Conservation (phyloP, 192 early-diverging fungal species). For the Coemansia sp. region DNA sequence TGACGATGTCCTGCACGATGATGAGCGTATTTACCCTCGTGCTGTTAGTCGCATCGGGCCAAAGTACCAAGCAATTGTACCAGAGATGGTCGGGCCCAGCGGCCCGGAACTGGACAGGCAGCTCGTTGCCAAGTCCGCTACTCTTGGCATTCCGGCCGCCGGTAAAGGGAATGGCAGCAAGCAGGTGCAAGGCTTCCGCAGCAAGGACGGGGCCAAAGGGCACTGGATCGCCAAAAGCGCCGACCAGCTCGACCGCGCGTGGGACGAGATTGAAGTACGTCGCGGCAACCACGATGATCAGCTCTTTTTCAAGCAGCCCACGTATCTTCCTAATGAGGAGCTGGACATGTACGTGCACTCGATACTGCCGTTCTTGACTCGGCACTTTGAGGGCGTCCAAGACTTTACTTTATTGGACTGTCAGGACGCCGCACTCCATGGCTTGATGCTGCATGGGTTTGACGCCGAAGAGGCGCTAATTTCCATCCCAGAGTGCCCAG, state of each 20-base stretch:
- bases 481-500: conserved; percentile 49
- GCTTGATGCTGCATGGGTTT: conserved; percentile 56
- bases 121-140: conserved; percentile 9
- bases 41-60: conserved; percentile 79
- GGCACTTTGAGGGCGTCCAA: conserved; percentile 24
- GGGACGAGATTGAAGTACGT: conserved; percentile 48
- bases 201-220: conserved; percentile 15
- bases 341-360: conserved; percentile 54
- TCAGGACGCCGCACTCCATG: conserved; percentile 64
- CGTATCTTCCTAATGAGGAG: conserved; percentile 49
- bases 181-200: conserved; percentile 5
- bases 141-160: not conserved
- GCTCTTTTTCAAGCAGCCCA: conserved; percentile 52
- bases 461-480: conserved; percentile 63
- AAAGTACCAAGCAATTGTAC: conserved; percentile 77
- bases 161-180: not conserved
- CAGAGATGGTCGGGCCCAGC: conserved; percentile 55
- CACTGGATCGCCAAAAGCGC: conserved; percentile 52
- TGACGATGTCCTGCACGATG: conserved; percentile 68
- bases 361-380: conserved; percentile 44
- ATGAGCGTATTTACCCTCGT: conserved; percentile 77
- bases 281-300: conserved; percentile 46
- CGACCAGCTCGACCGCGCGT: conserved; percentile 46
- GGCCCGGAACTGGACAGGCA: conserved; percentile 36
- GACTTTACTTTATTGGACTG: conserved; percentile 63